A percentile compares a stretch with the other conserved stretches of the same genome.
Evolutionary conservation across 2,329 filamentous ascomycete species (phyloP).

Genomic region (Drechslerella stenobrocha): DNA sequence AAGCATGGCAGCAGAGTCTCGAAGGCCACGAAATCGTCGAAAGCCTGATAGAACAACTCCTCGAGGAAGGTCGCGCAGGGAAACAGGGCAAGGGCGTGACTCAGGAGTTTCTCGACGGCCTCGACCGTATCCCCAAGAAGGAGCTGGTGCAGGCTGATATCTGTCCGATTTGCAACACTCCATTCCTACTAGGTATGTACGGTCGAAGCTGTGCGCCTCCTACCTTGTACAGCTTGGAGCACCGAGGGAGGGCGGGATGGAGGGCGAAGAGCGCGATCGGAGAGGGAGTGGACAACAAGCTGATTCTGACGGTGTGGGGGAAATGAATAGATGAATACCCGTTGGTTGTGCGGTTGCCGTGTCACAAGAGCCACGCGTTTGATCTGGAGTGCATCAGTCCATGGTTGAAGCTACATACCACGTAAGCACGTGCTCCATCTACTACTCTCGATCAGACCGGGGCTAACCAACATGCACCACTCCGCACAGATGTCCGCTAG

Average conservation of each 20-base stretch:
- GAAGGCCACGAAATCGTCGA: slow-evolving; percentile 42
- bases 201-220: too few relatives aligned
- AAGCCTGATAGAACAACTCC: slow-evolving; percentile 48
- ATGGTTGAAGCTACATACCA: slow-evolving; percentile 51
- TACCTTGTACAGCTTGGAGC: too few relatives aligned
- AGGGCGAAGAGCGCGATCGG: too few relatives aligned
- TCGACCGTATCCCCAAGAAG: slow-evolving; percentile 51
- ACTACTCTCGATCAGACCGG: not conserved
- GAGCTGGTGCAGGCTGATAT: slow-evolving; percentile 51
- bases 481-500: slow-evolving; percentile 49
- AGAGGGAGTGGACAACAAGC: too few relatives aligned
- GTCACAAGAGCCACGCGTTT: slow-evolving; percentile 51
- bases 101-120: slow-evolving; percentile 49
- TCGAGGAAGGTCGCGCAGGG: slow-evolving; percentile 42
- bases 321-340: slow-evolving; percentile 48
- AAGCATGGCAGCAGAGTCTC: slow-evolving; percentile 32
- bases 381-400: slow-evolving; percentile 52
- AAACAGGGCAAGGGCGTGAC: slow-evolving; percentile 45
- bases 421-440: slow-evolving; percentile 28
- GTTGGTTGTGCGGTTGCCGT: slow-evolving; percentile 50
- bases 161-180: slow-evolving; percentile 52
- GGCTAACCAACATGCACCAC: not conserved
- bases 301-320: not conserved
- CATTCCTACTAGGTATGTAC: slow-evolving; percentile 51
- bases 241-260: too few relatives aligned